Conservation (phyloP, 305 asterid genomes). For the Plantago rigida region DNA sequence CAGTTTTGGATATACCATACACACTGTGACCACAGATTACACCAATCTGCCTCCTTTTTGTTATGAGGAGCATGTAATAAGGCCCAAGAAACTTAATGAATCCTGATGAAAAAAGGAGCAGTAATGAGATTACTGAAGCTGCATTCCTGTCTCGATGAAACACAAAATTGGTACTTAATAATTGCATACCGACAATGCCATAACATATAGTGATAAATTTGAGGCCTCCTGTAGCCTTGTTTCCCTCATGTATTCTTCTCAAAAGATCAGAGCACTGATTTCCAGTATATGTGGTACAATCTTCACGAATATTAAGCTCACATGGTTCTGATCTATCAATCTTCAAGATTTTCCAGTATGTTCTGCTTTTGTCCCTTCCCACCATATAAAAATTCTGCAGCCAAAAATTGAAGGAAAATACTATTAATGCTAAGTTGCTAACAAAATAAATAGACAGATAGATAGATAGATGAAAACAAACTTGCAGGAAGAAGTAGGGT, state of each 20-base stretch:
- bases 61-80: slow-evolving; percentile 83
- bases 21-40: slow-evolving; percentile 79
- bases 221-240: slow-evolving; percentile 81
- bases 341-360: slow-evolving; percentile 74
- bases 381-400: slow-evolving; percentile 81
- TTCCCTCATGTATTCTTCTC: slow-evolving; percentile 84
- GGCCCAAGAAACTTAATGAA: slow-evolving; percentile 87
- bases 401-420: slow-evolving; percentile 12
- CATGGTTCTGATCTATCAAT: slow-evolving; percentile 72
- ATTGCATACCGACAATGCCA: slow-evolving; percentile 80
- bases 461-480: slow-evolving; percentile 1
- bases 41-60: slow-evolving; percentile 90
- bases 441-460: not conserved
- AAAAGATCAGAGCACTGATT: slow-evolving; percentile 80
- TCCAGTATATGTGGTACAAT: slow-evolving; percentile 65
- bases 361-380: slow-evolving; percentile 86
- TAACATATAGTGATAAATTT: slow-evolving; percentile 78
- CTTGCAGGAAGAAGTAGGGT: not conserved
- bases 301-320: slow-evolving; percentile 75
- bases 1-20: slow-evolving; percentile 77
- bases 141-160: slow-evolving; percentile 5
- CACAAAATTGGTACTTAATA: slow-evolving; percentile 12
- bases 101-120: slow-evolving; percentile 44
- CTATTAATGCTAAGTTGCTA: not conserved
- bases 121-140: slow-evolving; percentile 21